Percentiles rank a stretch among this genome's conserved stretches.
Conservation (phyloP, 2,329 filamentous ascomycete species). For the Fusarium sp. region DNA sequence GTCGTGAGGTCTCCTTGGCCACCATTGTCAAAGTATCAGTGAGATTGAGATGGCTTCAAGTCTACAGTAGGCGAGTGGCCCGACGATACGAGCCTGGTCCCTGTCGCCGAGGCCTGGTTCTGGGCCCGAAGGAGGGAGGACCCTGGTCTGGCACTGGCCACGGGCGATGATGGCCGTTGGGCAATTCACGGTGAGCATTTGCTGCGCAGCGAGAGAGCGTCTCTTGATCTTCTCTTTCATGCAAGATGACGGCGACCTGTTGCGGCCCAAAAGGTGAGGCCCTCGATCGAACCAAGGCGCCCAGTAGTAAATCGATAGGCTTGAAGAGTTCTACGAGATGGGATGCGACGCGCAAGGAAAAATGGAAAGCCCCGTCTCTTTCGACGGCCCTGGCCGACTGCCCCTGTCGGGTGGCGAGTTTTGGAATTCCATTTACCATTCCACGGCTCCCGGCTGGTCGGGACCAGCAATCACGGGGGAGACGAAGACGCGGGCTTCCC, state of each 20-base stretch:
- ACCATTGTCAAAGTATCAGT: background rate
- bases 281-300: background rate
- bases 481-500: background rate
- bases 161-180: constrained; percentile 1
- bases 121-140: constrained; percentile 21
- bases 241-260: background rate
- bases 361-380: constrained; percentile 10
- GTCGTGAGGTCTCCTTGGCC: background rate
- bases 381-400: background rate
- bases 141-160: constrained; percentile 17
- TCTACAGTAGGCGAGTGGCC: constrained; percentile 2
- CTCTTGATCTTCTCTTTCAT: background rate
- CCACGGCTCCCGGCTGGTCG: constrained; percentile 31
- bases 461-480: constrained; percentile 17
- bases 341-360: constrained; percentile 25
- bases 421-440: constrained; percentile 37
- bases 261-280: background rate
- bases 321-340: background rate
- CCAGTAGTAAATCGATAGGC: background rate
- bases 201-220: background rate
- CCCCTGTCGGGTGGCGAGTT: constrained; percentile 32
- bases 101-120: constrained; percentile 19
- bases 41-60: constrained; percentile 24
- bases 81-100: constrained; percentile 17
- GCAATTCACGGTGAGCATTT: background rate